These are phyloP conservation scores for Ustilago curta DNA, from an alignment of 1,284 basidiomycete species.

Conservation along the genomic window DNA sequence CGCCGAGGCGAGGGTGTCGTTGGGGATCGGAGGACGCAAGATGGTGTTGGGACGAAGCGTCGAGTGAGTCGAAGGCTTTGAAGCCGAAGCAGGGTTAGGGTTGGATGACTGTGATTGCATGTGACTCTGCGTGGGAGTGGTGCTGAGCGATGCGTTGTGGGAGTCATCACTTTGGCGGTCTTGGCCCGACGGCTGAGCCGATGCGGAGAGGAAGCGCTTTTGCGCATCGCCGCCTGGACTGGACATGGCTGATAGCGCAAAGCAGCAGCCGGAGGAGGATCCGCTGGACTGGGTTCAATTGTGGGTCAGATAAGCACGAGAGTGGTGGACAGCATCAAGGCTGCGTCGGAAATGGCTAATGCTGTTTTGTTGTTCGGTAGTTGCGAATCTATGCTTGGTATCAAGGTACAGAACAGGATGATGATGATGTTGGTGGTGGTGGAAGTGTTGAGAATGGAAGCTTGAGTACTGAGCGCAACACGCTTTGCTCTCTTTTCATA, in stretches of 20 bases:
- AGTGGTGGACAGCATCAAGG: conserved; percentile 3
- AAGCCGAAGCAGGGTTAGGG: conserved; percentile 34
- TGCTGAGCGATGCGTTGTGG: conserved; percentile 49
- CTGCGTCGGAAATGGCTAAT: not conserved
- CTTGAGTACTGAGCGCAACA: not conserved
- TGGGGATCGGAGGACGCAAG: conserved; percentile 30
- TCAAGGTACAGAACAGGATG: not conserved
- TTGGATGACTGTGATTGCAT: conserved; percentile 22
- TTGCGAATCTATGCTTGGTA: not conserved
- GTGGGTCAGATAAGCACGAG: conserved; percentile 1
- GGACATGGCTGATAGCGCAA: conserved; percentile 12
- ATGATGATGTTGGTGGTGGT: not conserved
- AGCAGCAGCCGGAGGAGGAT: not conserved
- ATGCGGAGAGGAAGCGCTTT: conserved; percentile 10
- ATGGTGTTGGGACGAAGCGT: conserved; percentile 28
- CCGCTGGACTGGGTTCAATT: not conserved
- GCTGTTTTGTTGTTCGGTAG: not conserved
- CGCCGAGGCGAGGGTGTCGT: conserved; percentile 19
- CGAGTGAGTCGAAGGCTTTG: conserved; percentile 18
- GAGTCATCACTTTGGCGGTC: conserved; percentile 28
- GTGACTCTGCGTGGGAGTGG: conserved; percentile 54
- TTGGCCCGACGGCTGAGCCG: conserved; percentile 8
- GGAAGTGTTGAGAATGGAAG: not conserved
- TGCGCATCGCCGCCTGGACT: conserved; percentile 44
- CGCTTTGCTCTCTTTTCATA: not conserved